Base-by-base conservation (phyloP, 2,329 filamentous ascomycete species). In the Moelleriella libera region DNA sequence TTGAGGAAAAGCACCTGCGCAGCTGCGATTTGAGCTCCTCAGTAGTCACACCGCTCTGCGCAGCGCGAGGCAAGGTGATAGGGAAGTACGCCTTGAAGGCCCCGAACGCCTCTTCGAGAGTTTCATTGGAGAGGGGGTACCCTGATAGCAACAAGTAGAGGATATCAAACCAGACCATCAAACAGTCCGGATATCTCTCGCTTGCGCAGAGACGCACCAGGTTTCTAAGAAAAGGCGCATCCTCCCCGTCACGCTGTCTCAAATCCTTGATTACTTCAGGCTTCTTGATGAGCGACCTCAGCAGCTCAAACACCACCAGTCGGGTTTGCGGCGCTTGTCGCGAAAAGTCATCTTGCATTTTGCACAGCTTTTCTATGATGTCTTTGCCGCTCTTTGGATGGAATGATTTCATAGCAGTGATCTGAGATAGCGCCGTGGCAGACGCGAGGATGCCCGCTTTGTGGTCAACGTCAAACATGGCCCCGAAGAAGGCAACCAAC, bases 21-120 rank as follows among this genome's bases (percentile, higher is more conserved):
- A 80, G 57, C 5, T 70, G 68, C 4, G 63, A 53, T 57, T 80
- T 80, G 30, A 80, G 61, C 44, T 77, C 68, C 37, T 78, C 74
- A 5, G 75, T 72, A 1, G 75, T 79, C 40, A 79, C 68, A 5
- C 68, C 67, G 34, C 70, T 70, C 29, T 71, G 68, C 0, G 75
- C 70, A 47, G 68, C 68, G 30, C 75, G 67, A 11, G 65, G 65
- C 42, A 80, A 60, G 0, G 75, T 76, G 48, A 80, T 80, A 12
- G 76, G 76, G 51, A 78, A 80, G 57, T 80, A 80, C 31, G 72
- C 72, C 11, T 77, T 78, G 58, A 77, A 78, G 1, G 69, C 61
- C 47, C 69, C 69, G 57, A 78, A 80, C 2, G 75, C 64, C 48
- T 72, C 68, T 32, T 69, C 68, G 7, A 69, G 62, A 2, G 75